phyloP scores from a whole-genome alignment of 176 grass and related monocot species.

The Puccinellia tenuiflora region DNA sequence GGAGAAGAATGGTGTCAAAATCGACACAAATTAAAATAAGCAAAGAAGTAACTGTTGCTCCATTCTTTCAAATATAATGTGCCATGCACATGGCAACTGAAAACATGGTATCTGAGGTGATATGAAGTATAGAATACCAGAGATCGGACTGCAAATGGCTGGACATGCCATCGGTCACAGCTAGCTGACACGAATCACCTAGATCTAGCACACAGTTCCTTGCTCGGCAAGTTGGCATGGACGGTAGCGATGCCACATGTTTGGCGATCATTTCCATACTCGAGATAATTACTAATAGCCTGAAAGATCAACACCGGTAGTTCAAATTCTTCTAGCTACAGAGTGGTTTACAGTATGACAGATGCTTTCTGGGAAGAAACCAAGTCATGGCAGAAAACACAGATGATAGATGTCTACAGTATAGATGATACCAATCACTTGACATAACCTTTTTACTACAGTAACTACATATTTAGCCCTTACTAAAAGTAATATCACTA shows the following conservation, averaged over 20 bases:
- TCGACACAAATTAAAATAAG: too few species aligned
- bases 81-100: conserved; percentile 15
- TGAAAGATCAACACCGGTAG: not conserved
- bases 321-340: not conserved
- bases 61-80: conserved; percentile 6
- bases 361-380: not conserved
- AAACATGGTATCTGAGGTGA: not conserved
- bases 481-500: not conserved
- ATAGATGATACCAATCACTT: not conserved
- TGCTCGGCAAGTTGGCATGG: not conserved
- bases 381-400: not conserved
- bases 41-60: conserved; percentile 14
- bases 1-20: not conserved
- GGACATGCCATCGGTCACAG: conserved; percentile 24
- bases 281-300: conserved; percentile 1
- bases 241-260: conserved; percentile 2
- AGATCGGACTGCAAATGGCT: conserved; percentile 6
- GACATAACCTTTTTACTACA: not conserved
- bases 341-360: not conserved
- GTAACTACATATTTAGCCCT: not conserved
- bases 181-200: conserved; percentile 13
- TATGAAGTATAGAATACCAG: not conserved
- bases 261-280: conserved; percentile 13
- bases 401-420: not conserved
- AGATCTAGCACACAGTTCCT: not conserved